phyloP scores from a whole-genome alignment of 2,329 filamentous ascomycete genomes.

The Emmonsiellopsis sp. region DNA sequence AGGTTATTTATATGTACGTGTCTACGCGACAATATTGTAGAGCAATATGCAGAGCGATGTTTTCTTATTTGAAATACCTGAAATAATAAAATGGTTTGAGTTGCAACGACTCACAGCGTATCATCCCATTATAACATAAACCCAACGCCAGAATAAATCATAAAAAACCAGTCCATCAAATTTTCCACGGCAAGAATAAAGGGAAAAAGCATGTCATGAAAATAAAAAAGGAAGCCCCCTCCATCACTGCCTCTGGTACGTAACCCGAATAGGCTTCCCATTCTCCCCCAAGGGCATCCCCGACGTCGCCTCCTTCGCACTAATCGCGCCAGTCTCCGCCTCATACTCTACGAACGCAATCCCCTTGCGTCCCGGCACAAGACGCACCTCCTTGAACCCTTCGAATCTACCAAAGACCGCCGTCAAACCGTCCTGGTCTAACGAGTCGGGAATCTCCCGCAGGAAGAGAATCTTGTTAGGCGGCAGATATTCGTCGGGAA shows the following conservation, averaged over 20 bases:
- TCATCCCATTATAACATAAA: neutral
- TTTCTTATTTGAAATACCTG: neutral
- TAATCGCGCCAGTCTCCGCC: conserved; percentile 76
- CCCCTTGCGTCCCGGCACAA: conserved; percentile 75
- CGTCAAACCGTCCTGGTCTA: conserved; percentile 69
- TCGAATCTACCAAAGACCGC: conserved; percentile 81
- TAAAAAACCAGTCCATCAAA: neutral
- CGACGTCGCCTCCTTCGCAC: conserved; percentile 85
- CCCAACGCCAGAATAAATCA: conserved; percentile 9
- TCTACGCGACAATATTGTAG: neutral
- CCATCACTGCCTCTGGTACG: conserved; percentile 78
- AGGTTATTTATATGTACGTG: neutral
- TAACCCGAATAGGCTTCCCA: conserved; percentile 78
- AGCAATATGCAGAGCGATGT: neutral
- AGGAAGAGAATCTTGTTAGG: conserved; percentile 96
- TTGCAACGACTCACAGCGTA: conserved; percentile 7
- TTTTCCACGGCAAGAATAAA: neutral
- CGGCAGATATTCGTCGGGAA: conserved; percentile 95
- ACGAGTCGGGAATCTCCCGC: conserved; percentile 81
- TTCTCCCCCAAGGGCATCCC: conserved; percentile 70
- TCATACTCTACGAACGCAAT: conserved; percentile 98
- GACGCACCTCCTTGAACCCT: conserved; percentile 84
- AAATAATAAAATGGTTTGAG: conserved; percentile 9
- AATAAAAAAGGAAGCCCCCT: conserved; percentile 7
- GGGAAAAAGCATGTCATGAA: neutral